phyloP scores from a whole-genome alignment of 1,139 yeast species.

The Scheffersomyces segobiensis region DNA sequence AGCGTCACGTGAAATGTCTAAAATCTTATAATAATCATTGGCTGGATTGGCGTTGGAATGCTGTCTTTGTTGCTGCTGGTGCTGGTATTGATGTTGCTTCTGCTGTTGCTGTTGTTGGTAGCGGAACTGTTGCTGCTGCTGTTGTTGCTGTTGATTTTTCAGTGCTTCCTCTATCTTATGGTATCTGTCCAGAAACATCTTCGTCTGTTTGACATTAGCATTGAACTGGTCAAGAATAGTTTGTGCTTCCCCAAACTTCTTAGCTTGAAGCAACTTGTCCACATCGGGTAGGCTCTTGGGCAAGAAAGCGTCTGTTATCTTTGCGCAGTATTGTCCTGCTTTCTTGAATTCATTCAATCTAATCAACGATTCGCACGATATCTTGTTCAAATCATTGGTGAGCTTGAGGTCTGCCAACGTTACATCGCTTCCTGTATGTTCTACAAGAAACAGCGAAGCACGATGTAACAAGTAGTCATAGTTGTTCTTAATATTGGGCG shows the following conservation, averaged over 20 bases:
- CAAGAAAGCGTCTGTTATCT: conserved; percentile 34
- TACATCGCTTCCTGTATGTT: conserved; percentile 11
- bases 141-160: conserved; percentile 43
- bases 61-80: conserved; percentile 37
- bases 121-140: conserved; percentile 49
- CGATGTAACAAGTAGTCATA: conserved; percentile 32
- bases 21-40: conserved; percentile 78
- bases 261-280: conserved; percentile 39
- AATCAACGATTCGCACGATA: conserved; percentile 50
- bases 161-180: conserved; percentile 23
- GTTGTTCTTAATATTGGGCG: conserved; percentile 26
- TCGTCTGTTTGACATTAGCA: conserved; percentile 40
- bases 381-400: conserved; percentile 34
- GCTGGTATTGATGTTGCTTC: conserved; percentile 46
- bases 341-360: conserved; percentile 28
- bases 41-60: conserved; percentile 43
- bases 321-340: conserved; percentile 36
- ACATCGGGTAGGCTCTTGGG: conserved; percentile 49
- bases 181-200: conserved; percentile 33
- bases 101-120: conserved; percentile 46
- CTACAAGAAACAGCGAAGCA: conserved; percentile 20
- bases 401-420: conserved; percentile 17
- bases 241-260: conserved; percentile 46
- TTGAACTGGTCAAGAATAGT: conserved; percentile 28
- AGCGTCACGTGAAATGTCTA: conserved; percentile 70